Conservation (phyloP, 306 rosid genomes). For the Elaeagnus macrophylla region DNA sequence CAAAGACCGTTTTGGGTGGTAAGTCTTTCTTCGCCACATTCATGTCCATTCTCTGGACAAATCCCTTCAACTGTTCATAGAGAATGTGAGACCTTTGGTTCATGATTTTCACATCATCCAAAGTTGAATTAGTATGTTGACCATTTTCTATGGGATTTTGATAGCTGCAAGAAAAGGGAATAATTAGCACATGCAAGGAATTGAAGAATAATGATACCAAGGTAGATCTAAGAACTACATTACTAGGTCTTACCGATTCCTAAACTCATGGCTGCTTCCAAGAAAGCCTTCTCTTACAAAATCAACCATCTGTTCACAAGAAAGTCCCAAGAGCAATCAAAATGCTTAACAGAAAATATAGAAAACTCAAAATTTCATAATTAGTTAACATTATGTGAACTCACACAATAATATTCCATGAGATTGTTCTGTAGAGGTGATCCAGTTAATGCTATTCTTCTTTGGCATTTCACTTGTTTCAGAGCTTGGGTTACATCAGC, state of each 20-base stretch:
- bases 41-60: slow-evolving; percentile 99
- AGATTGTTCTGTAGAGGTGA: slow-evolving; percentile 98
- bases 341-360: neutral
- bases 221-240: slow-evolving; percentile 16
- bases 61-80: slow-evolving; percentile 82
- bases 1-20: slow-evolving; percentile 96
- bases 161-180: slow-evolving; percentile 50
- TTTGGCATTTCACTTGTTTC: slow-evolving; percentile 93
- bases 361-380: slow-evolving; percentile 5
- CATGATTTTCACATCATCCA: slow-evolving; percentile 87
- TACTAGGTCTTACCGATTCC: slow-evolving; percentile 71
- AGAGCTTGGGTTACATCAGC: slow-evolving; percentile 89
- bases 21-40: slow-evolving; percentile 86
- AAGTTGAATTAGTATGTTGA: slow-evolving; percentile 92
- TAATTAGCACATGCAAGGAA: slow-evolving; percentile 13
- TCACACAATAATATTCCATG: slow-evolving; percentile 97
- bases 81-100: slow-evolving; percentile 96
- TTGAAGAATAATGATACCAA: slow-evolving; percentile 1
- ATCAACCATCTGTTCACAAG: slow-evolving; percentile 86
- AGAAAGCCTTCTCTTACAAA: slow-evolving; percentile 98
- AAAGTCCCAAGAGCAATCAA: slow-evolving; percentile 11
- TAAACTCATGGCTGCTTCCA: slow-evolving; percentile 98
- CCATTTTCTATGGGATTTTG: slow-evolving; percentile 98
- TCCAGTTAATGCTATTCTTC: slow-evolving; percentile 95
- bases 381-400: slow-evolving; percentile 17